Evolutionary conservation across 2,329 filamentous ascomycete species (phyloP).

Genomic region (Bertia moriformis): DNA sequence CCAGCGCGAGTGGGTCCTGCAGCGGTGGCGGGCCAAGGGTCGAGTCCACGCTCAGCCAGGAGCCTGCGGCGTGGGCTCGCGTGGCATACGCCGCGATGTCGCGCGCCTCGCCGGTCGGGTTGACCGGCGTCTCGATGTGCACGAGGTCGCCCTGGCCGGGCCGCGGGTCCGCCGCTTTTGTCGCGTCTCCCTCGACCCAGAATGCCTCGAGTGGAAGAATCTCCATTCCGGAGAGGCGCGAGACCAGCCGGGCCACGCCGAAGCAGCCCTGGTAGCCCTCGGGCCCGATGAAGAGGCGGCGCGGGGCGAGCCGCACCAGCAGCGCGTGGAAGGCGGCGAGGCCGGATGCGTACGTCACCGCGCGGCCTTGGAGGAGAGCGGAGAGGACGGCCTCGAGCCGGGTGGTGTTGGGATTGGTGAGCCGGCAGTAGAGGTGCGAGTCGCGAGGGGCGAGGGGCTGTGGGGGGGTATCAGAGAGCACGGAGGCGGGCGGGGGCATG

Average conservation of each 20-base stretch:
- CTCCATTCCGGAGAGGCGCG: constrained; percentile 61
- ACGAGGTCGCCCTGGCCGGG: constrained; percentile 56
- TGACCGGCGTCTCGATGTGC: constrained; percentile 85
- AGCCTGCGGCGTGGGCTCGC: constrained; percentile 58
- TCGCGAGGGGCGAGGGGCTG: constrained; percentile 36
- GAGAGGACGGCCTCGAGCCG: constrained; percentile 75
- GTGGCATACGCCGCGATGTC: constrained; percentile 59
- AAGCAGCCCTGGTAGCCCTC: constrained; percentile 89
- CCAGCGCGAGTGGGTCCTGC: constrained; percentile 69
- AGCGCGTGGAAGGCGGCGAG: constrained; percentile 79
- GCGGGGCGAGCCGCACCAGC: constrained; percentile 70
- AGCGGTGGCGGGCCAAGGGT: constrained; percentile 87
- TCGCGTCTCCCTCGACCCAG: constrained; percentile 60
- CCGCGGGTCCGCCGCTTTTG: no score
- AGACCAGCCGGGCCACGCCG: constrained; percentile 61
- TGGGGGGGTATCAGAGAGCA: constrained; percentile 4
- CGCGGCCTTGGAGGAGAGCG: constrained; percentile 53
- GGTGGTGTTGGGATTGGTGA: constrained; percentile 63
- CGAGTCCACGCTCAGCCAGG: constrained; percentile 69
- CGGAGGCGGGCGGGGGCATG: constrained; percentile 7
- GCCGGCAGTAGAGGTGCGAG: constrained; percentile 71
- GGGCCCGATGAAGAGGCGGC: constrained; percentile 60
- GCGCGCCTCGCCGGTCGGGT: constrained; percentile 72
- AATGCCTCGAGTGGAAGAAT: constrained; percentile 14
- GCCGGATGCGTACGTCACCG: constrained; percentile 70